These are phyloP conservation scores for Nymphaea colorata DNA, from an alignment of 164 flowering plant species.

Conservation along the genomic window DNA sequence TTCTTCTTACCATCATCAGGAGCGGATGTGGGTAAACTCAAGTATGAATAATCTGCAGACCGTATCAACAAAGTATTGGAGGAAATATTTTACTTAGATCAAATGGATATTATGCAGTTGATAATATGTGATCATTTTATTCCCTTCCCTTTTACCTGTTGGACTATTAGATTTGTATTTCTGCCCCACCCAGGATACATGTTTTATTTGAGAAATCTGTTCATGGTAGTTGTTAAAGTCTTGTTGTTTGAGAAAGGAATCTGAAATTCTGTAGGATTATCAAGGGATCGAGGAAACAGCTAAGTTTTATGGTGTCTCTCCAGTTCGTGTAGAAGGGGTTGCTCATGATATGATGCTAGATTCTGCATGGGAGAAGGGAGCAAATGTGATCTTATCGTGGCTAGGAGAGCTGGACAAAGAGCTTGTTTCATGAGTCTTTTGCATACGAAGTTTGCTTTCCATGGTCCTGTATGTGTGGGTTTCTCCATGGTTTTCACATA, in stretches of 20 bases:
- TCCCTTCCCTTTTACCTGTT: too few species aligned
- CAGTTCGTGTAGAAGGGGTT: slow-evolving; percentile 19
- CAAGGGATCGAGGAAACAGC: slow-evolving; percentile 25
- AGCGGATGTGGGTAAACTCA: too few species aligned
- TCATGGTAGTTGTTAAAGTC: neutral
- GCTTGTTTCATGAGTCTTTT: neutral
- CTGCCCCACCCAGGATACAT: too few species aligned
- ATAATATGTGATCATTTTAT: too few species aligned
- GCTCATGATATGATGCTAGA: slow-evolving; percentile 89
- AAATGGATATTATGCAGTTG: too few species aligned
- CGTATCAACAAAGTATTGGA: too few species aligned
- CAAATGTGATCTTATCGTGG: slow-evolving; percentile 58
- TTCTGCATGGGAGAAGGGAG: slow-evolving; percentile 75
- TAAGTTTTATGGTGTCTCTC: slow-evolving; percentile 18
- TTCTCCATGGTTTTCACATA: neutral
- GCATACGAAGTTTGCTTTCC: neutral
- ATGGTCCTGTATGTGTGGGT: neutral
- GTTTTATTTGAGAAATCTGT: neutral
- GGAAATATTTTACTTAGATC: too few species aligned
- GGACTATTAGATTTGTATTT: too few species aligned
- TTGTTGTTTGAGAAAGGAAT: neutral
- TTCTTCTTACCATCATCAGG: too few species aligned
- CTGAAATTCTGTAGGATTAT: slow-evolving; percentile 15
- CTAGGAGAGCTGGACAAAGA: slow-evolving; percentile 21
- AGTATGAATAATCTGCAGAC: too few species aligned